phyloP scores from a whole-genome alignment of 306 rosid genomes.

The Psophocarpus tetragonolobus region DNA sequence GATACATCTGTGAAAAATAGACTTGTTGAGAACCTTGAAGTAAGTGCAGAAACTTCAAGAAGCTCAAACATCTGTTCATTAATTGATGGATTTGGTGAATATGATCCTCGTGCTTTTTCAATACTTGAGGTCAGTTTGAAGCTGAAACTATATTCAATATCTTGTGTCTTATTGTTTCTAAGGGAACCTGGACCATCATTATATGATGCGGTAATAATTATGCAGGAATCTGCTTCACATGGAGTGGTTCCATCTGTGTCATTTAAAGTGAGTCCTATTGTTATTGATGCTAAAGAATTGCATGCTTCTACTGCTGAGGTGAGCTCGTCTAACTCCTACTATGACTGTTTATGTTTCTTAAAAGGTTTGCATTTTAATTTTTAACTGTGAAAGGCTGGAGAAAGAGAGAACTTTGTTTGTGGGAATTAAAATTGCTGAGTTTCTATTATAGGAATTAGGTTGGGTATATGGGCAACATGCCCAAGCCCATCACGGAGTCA shows the following conservation, averaged over 20 bases:
- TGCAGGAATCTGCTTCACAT: conserved; percentile 92
- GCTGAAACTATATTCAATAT: conserved; percentile 26
- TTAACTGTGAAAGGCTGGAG: conserved; percentile 21
- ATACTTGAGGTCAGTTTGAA: conserved; percentile 78
- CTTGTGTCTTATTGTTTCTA: conserved; percentile 8
- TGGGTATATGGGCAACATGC: not conserved
- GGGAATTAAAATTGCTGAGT: not conserved
- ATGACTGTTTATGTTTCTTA: conserved; percentile 24
- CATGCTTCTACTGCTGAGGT: conserved; percentile 78
- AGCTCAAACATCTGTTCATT: conserved; percentile 71
- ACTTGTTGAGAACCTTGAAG: conserved; percentile 75
- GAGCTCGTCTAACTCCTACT: conserved; percentile 36
- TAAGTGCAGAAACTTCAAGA: conserved; percentile 52
- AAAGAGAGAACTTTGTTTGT: conserved; percentile 16
- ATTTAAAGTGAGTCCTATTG: conserved; percentile 68
- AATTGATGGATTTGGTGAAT: conserved; percentile 92
- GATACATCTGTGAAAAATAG: conserved; percentile 59
- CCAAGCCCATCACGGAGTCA: not conserved
- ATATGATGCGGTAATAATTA: conserved; percentile 32
- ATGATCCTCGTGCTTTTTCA: conserved; percentile 88
- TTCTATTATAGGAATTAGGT: conserved; percentile 8
- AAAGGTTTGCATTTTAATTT: conserved; percentile 25
- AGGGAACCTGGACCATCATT: conserved; percentile 27
- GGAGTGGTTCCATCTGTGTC: conserved; percentile 81
- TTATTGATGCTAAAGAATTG: conserved; percentile 71